A percentile compares a stretch with the other conserved stretches of the same genome.
Conservation (phyloP, 228 moss, liverwort and hornwort species). For the Sphagnum magellanicum region DNA sequence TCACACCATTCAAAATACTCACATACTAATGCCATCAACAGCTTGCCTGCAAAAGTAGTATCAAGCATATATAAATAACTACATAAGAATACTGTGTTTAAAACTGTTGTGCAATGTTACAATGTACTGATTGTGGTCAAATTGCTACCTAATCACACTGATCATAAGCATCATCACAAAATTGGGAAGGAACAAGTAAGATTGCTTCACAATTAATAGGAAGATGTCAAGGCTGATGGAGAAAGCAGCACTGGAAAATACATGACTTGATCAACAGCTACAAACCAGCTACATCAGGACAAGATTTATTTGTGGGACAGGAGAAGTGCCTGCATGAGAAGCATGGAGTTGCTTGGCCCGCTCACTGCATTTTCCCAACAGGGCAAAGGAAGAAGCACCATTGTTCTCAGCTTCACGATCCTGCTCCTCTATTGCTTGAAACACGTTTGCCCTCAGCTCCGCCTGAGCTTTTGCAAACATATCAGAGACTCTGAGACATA, state of each 20-base stretch:
- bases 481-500: too few species aligned
- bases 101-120: too few species aligned
- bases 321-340: constrained; percentile 66
- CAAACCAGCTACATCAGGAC: too few species aligned
- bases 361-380: constrained; percentile 89
- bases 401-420: constrained; percentile 81
- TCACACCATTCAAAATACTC: constrained; percentile 99
- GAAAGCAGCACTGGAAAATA: too few species aligned
- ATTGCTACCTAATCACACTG: too few species aligned
- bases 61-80: background rate
- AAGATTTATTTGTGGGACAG: background rate
- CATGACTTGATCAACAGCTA: too few species aligned
- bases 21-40: constrained; percentile 82
- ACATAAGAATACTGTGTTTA: too few species aligned
- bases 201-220: too few species aligned
- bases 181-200: too few species aligned
- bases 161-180: too few species aligned
- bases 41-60: constrained; percentile 39
- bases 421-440: constrained; percentile 99
- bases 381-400: constrained; percentile 67
- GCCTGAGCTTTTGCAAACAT: constrained; percentile 40
- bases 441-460: constrained; percentile 89
- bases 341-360: constrained; percentile 80
- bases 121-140: too few species aligned
- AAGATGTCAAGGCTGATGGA: too few species aligned